A percentile compares a stretch with the other conserved stretches of the same genome.
Evolutionary conservation across 495 filamentous ascomycete genomes (phyloP).

Genomic region (Aspergillus diversus): DNA sequence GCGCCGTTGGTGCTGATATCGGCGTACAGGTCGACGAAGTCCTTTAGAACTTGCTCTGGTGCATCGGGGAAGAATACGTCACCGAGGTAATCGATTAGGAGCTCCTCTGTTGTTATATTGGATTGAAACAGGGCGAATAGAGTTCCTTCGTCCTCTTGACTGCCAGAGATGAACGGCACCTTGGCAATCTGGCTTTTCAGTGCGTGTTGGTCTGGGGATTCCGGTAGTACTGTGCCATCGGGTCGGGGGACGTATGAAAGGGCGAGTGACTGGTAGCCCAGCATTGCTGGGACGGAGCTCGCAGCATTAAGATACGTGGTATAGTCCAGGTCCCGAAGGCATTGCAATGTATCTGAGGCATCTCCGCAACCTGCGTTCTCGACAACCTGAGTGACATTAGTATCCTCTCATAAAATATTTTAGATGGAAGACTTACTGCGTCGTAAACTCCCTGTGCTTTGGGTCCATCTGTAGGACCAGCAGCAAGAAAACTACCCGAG

Average conservation of each 20-base stretch:
- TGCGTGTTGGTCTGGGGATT: conserved; percentile 53
- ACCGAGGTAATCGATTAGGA: conserved; percentile 55
- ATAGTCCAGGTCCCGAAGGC: conserved; percentile 52
- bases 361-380: conserved; percentile 43
- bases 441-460: conserved; percentile 62
- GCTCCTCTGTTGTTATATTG: conserved; percentile 55
- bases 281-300: conserved; percentile 60
- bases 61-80: conserved; percentile 53
- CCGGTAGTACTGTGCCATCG: conserved; percentile 50
- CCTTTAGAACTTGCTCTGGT: conserved; percentile 34
- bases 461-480: conserved; percentile 57
- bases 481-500: conserved; percentile 60
- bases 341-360: conserved; percentile 58
- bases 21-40: conserved; percentile 54
- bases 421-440: conserved; percentile 52
- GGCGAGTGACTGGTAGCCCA: conserved; percentile 58
- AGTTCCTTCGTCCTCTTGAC: conserved; percentile 57
- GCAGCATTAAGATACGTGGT: conserved; percentile 57
- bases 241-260: conserved; percentile 62
- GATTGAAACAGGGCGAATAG: conserved; percentile 58
- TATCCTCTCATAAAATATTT: conserved; percentile 28
- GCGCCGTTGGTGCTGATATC: conserved; percentile 47
- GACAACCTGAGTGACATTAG: neutral
- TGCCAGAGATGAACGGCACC: conserved; percentile 47
- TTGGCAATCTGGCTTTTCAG: conserved; percentile 48